These are phyloP conservation scores for Debaryomyces prosopidis DNA, from an alignment of 805 yeast species.

Conservation along the genomic window DNA sequence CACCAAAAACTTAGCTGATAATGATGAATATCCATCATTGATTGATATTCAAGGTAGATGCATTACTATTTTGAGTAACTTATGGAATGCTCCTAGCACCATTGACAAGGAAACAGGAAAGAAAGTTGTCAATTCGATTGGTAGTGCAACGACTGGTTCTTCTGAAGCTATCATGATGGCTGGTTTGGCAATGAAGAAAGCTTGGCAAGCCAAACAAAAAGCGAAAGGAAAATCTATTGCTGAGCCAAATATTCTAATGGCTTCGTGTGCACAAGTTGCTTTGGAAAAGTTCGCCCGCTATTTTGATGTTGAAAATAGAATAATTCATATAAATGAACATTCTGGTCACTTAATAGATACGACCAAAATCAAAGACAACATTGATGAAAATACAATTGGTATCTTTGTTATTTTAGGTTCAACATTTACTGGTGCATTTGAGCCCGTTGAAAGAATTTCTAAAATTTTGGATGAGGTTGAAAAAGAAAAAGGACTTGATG, in stretches of 20 bases:
- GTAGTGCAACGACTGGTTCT: constrained; percentile 93
- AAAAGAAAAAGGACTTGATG: constrained; percentile 59
- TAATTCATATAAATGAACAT: constrained; percentile 63
- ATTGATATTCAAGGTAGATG: constrained; percentile 80
- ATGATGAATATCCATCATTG: constrained; percentile 89
- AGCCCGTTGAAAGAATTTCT: constrained; percentile 63
- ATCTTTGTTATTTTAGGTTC: constrained; percentile 86
- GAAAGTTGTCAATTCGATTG: constrained; percentile 51
- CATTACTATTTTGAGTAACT: constrained; percentile 70
- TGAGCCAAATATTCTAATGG: constrained; percentile 87
- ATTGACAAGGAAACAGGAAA: constrained; percentile 22
- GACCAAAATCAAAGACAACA: constrained; percentile 54
- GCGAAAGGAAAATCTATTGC: constrained; percentile 57
- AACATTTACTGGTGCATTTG: constrained; percentile 92
- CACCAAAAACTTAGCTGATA: constrained; percentile 87
- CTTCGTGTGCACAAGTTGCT: constrained; percentile 91
- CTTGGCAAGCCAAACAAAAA: constrained; percentile 73
- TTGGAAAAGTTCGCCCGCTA: constrained; percentile 91
- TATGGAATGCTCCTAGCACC: constrained; percentile 72
- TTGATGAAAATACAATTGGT: constrained; percentile 93
- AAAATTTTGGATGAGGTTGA: constrained; percentile 71
- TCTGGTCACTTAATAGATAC: constrained; percentile 67
- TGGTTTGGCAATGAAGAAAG: constrained; percentile 88
- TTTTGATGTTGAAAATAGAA: constrained; percentile 85
- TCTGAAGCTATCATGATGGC: constrained; percentile 93